phyloP scores from a whole-genome alignment of 2,329 filamentous ascomycete genomes.

The Huntiella omanensis region DNA sequence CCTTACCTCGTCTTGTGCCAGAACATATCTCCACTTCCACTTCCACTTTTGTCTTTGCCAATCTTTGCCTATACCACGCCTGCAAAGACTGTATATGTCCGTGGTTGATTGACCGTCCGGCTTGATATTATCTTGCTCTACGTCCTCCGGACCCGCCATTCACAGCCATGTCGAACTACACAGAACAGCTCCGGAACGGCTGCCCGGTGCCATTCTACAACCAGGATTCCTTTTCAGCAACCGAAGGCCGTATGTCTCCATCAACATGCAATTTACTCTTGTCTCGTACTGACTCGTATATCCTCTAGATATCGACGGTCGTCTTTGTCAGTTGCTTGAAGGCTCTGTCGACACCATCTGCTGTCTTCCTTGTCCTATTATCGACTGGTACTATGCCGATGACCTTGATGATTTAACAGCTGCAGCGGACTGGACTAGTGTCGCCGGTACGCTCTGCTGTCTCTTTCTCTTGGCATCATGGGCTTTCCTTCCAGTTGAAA shows the following conservation, averaged over 20 bases:
- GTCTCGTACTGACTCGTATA: constrained; percentile 13
- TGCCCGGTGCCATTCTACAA: constrained; percentile 12
- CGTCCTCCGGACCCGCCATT: not conserved
- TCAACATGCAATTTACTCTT: constrained; percentile 13
- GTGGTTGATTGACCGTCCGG: not conserved
- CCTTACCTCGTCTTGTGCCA: no score
- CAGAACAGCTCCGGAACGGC: constrained; percentile 8
- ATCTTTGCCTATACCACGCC: not conserved
- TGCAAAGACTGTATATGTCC: not conserved
- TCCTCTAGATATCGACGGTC: constrained; percentile 33
- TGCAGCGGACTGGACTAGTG: constrained; percentile 66
- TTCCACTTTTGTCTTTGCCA: no score
- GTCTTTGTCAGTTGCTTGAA: constrained; percentile 30
- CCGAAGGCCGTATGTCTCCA: constrained; percentile 12
- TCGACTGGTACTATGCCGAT: constrained; percentile 53
- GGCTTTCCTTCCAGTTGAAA: constrained; percentile 61
- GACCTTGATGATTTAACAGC: constrained; percentile 39
- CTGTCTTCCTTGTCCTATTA: constrained; percentile 79
- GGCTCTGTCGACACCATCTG: constrained; percentile 35
- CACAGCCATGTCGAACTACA: constrained; percentile 5
- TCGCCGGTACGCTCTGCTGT: constrained; percentile 52
- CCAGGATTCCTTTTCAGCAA: constrained; percentile 5
- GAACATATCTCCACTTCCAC: no score
- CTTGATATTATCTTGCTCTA: not conserved
- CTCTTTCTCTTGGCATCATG: constrained; percentile 66